Base-by-base conservation (phyloP, 805 yeast genomes). In the Pichia manshurica region DNA sequence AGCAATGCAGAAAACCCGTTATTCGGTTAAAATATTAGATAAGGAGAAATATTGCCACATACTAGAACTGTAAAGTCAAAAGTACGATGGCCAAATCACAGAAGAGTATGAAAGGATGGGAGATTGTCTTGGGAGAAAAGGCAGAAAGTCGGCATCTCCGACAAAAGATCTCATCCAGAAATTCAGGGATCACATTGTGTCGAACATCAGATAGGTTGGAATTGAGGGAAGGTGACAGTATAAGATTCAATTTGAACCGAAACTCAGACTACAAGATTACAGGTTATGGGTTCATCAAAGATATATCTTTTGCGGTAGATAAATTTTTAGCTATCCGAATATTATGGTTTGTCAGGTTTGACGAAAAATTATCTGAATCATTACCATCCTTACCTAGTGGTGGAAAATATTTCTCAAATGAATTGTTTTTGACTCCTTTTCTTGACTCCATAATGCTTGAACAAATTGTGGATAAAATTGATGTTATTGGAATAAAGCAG, bases 341-440 rank as follows among this genome's bases (percentile, higher is more conserved):
- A 1, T 53, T 74, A 28, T 72, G 76, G 61, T 78, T 80, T 50
- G 57, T 72, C n/a, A 59, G 73, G 45, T 57, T 63, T 40, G 37
- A 59, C 4, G 82, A 79, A 34, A 61, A 5, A 2, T 43, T 48
- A 5, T 13, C 37, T 13, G 34, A 22, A 9, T 47, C 55, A 4
- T 63, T 66, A 22, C 65, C 69, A 10, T 17, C 25, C 10, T 53
- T 46, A 6, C 59, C 57, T 20, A 57, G 56, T 42, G 56, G 50
- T 8, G 52, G 56, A 9, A 58, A 53, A 31, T 56, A 57, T 25
- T 50, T 57, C 32, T 51, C 54, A 1, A 71, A 73, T 54, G 88
- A 82, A 59, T 46, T 82, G 5, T 78, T 77, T 53, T 56, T 83
- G 22, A 76, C 86, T 0, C 72, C 84, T 3, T 72, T 74, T 31